Conservation (phyloP, 331 rosid species). For the Quercus lobata region DNA sequence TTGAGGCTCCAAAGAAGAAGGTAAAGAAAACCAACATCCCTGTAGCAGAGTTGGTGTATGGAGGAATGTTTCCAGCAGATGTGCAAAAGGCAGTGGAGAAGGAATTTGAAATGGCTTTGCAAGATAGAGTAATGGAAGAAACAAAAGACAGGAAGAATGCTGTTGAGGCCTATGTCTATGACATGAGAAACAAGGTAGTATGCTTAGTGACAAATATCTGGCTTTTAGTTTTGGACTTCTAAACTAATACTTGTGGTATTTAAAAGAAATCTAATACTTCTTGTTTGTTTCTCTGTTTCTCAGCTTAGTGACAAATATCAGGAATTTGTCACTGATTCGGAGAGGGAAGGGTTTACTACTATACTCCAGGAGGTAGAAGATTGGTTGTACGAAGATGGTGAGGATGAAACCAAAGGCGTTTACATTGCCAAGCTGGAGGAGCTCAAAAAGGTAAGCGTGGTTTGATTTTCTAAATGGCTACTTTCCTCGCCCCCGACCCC, state of each 20-base stretch:
- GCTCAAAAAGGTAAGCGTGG: conserved; percentile 58
- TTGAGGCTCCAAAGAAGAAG: conserved; percentile 77
- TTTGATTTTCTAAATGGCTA: not conserved
- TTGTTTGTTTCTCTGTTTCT: conserved; percentile 6
- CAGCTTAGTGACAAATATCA: conserved; percentile 79
- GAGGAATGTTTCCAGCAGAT: conserved; percentile 57
- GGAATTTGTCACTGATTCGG: conserved; percentile 73
- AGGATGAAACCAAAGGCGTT: conserved; percentile 95
- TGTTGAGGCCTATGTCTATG: conserved; percentile 93
- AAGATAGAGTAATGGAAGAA: conserved; percentile 97
- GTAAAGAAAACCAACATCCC: conserved; percentile 72
- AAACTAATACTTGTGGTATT: not conserved
- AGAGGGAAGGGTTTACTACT: conserved; percentile 57
- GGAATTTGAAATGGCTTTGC: conserved; percentile 98
- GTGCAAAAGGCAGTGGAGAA: conserved; percentile 80
- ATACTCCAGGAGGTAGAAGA: conserved; percentile 86
- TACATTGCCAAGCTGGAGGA: conserved; percentile 91
- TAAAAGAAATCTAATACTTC: too few species aligned
- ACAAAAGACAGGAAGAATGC: conserved; percentile 95
- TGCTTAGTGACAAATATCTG: too few species aligned
- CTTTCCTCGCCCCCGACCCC: not conserved
- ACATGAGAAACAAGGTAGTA: conserved; percentile 89
- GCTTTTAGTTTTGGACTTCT: not conserved
- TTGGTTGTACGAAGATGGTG: conserved; percentile 94
- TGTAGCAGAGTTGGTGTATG: conserved; percentile 67